These are phyloP conservation scores for Paulownia fortunei DNA, from an alignment of 257 asterid genomes.

Conservation along the genomic window DNA sequence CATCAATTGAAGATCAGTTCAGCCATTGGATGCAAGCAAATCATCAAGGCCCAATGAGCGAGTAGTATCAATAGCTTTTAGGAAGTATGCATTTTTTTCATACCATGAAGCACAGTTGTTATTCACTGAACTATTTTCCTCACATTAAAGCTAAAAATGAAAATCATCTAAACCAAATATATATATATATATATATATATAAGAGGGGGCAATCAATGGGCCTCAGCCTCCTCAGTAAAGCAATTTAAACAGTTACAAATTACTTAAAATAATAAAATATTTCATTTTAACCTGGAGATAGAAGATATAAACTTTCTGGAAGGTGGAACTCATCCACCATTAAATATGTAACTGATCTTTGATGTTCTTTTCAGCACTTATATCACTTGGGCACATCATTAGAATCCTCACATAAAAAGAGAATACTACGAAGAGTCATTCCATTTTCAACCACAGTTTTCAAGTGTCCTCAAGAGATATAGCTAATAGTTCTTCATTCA, in stretches of 20 bases:
- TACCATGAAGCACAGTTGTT: not conserved
- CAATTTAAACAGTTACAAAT: not conserved
- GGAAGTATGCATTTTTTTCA: not conserved
- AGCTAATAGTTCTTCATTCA: constrained; percentile 7
- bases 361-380: constrained; percentile 15
- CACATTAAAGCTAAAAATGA: not conserved
- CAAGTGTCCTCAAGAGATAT: constrained; percentile 12
- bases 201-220: not conserved
- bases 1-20: constrained; percentile 15
- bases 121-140: not conserved
- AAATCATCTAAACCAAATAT: not conserved
- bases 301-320: constrained; percentile 6
- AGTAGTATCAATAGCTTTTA: not conserved
- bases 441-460: constrained; percentile 12
- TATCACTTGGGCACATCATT: constrained; percentile 4
- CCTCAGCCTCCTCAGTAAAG: not conserved
- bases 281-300: constrained; percentile 9
- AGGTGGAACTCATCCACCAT: not conserved
- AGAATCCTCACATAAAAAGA: constrained; percentile 13
- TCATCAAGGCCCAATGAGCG: constrained; percentile 17
- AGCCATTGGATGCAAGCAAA: constrained; percentile 16
- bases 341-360: not conserved
- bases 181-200: not conserved
- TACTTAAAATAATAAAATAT: not conserved
- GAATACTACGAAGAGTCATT: constrained; percentile 5